These are phyloP conservation scores for Calocera cornea DNA, from an alignment of 768 basidiomycete genomes.

Conservation along the genomic window DNA sequence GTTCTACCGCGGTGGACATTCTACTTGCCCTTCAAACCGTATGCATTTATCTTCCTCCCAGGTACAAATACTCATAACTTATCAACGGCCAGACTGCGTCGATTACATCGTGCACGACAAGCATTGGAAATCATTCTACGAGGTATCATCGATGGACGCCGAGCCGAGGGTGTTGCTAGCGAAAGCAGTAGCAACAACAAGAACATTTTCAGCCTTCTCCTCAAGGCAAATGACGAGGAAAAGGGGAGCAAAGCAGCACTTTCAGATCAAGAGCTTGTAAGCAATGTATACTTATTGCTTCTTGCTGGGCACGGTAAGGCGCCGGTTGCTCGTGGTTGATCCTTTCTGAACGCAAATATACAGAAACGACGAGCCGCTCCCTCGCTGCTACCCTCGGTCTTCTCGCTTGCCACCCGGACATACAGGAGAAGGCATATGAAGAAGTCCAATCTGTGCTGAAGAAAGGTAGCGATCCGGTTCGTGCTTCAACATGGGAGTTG, in stretches of 20 bases:
- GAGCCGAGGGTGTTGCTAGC: neutral
- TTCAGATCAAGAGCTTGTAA: conserved; percentile 7
- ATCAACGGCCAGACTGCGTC: neutral
- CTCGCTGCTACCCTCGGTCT: conserved; percentile 25
- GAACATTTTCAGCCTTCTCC: neutral
- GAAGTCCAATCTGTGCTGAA: conserved; percentile 21
- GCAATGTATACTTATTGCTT: conserved; percentile 13
- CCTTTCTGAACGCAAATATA: neutral
- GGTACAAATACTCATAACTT: neutral
- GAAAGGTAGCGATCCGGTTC: conserved; percentile 17
- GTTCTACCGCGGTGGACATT: neutral
- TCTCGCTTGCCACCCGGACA: conserved; percentile 20
- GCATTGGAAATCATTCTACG: neutral
- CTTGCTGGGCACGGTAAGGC: conserved; percentile 14
- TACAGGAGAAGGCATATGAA: conserved; percentile 25
- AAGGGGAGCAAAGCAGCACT: neutral
- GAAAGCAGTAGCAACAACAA: neutral
- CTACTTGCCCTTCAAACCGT: neutral
- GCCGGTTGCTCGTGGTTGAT: neutral
- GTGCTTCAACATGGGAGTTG: conserved; percentile 10
- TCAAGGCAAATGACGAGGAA: neutral
- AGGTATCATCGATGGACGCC: neutral
- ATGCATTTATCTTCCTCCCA: neutral
- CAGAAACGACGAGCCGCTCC: conserved; percentile 27
- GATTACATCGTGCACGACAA: neutral